A percentile compares a stretch with the other conserved stretches of the same genome.
Conservation (phyloP, 2,329 filamentous ascomycete genomes). For the Diaporthe citriasiana region DNA sequence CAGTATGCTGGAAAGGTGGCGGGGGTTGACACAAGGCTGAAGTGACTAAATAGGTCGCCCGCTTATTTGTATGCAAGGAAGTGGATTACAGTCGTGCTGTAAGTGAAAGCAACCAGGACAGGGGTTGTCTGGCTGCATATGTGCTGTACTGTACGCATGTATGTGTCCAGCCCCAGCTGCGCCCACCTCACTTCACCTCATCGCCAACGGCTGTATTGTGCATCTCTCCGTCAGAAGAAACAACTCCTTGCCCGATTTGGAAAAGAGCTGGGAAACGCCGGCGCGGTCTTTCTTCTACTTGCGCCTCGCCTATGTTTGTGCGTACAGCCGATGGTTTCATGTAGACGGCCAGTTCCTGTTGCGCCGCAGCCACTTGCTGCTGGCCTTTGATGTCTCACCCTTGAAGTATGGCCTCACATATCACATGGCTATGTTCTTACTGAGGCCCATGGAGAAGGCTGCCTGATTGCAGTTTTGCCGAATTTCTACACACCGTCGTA, state of each 20-base stretch:
- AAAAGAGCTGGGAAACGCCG: neutral
- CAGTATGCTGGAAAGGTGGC: constrained; percentile 11
- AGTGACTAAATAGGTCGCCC: neutral
- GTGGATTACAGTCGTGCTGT: constrained; percentile 11
- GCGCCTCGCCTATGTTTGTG: neutral
- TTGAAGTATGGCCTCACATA: neutral
- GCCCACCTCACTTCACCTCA: neutral
- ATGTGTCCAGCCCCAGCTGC: neutral
- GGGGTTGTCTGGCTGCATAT: constrained; percentile 14
- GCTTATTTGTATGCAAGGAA: constrained; percentile 8
- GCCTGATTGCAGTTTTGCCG: neutral
- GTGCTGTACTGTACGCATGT: neutral
- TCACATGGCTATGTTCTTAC: neutral
- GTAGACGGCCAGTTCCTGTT: neutral
- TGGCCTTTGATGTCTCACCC: neutral
- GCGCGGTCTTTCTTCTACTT: neutral
- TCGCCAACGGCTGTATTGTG: neutral
- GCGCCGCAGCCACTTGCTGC: constrained; percentile 4
- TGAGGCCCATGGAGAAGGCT: neutral
- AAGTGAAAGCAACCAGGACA: constrained; percentile 17
- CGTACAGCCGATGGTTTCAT: neutral
- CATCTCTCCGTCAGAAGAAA: neutral
- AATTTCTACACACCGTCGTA: neutral
- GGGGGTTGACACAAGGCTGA: constrained; percentile 30
- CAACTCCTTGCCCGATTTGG: too few relatives aligned